Percentiles rank a stretch among this genome's conserved stretches.
Conservation (phyloP, 2,329 filamentous ascomycete species). For the Microthyrium microscopicum region DNA sequence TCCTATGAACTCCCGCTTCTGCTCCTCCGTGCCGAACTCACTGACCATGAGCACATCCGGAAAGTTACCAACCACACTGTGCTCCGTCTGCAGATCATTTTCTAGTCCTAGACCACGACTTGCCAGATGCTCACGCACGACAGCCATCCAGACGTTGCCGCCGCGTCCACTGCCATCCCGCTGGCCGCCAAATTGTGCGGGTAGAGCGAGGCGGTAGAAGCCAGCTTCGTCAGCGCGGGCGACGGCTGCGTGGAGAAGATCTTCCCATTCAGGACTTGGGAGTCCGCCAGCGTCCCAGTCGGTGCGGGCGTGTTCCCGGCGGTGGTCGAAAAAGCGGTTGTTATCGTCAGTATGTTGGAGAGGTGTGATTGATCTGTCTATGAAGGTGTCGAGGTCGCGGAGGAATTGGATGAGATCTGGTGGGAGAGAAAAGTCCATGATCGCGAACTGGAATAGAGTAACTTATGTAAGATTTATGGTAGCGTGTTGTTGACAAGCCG, state of each 20-base stretch:
- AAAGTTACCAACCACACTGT: conserved; percentile 45
- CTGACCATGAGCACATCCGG: conserved; percentile 45
- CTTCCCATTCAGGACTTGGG: conserved; percentile 42
- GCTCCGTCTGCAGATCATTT: conserved; percentile 49
- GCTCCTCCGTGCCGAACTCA: conserved; percentile 39
- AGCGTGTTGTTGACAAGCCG: too few species aligned
- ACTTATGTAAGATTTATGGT: too few species aligned
- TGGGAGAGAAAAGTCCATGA: conserved; percentile 41
- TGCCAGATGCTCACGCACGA: conserved; percentile 42
- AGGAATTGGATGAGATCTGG: conserved; percentile 32
- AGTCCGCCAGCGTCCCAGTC: conserved; percentile 42
- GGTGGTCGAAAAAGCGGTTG: conserved; percentile 48
- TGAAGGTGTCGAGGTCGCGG: conserved; percentile 38
- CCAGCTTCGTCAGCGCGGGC: conserved; percentile 40
- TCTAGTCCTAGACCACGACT: conserved; percentile 42
- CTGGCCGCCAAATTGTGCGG: conserved; percentile 37
- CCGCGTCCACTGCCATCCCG: conserved; percentile 22
- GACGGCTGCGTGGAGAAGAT: conserved; percentile 32
- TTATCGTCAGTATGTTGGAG: conserved; percentile 41
- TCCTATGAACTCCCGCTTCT: conserved; percentile 37
- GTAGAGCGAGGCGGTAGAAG: conserved; percentile 43
- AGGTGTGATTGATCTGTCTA: conserved; percentile 35
- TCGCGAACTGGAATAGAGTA: conserved; percentile 6
- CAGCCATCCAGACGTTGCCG: conserved; percentile 46
- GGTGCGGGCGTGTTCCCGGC: conserved; percentile 44